These are phyloP conservation scores for Aspergillus felis DNA, from an alignment of 2,329 filamentous ascomycete species.

Conservation along the genomic window DNA sequence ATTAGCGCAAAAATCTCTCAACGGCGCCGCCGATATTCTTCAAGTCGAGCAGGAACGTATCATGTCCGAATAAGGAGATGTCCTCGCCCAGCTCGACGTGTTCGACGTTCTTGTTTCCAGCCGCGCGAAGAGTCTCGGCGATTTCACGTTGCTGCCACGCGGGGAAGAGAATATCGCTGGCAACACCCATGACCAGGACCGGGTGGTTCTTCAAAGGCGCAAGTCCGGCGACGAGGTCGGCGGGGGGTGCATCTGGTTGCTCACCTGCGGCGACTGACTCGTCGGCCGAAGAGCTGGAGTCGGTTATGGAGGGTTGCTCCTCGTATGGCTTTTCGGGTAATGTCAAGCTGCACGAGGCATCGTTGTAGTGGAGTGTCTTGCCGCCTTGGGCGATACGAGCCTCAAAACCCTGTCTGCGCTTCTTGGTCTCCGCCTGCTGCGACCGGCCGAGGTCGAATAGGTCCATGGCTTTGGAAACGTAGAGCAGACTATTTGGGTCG, in stretches of 20 bases:
- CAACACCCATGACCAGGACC: constrained; percentile 86
- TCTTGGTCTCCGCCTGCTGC: constrained; percentile 61
- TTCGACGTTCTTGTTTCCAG: constrained; percentile 75
- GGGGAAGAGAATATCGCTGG: constrained; percentile 93
- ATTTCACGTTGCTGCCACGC: constrained; percentile 98
- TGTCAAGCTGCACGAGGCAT: constrained; percentile 69
- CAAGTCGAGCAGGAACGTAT: constrained; percentile 90
- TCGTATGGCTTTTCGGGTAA: constrained; percentile 81
- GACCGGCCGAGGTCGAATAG: constrained; percentile 82
- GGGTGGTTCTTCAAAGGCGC: constrained; percentile 69
- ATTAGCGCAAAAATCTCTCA: constrained; percentile 68
- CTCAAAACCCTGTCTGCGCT: constrained; percentile 60
- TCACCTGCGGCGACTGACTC: constrained; percentile 20
- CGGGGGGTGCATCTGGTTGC: constrained; percentile 54
- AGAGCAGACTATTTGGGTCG: constrained; percentile 90
- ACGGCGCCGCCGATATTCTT: constrained; percentile 86
- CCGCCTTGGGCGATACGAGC: constrained; percentile 53
- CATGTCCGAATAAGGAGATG: constrained; percentile 90
- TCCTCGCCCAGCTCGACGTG: constrained; percentile 93
- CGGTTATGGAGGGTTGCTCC: constrained; percentile 65
- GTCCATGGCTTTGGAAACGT: constrained; percentile 98
- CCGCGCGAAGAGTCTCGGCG: constrained; percentile 71
- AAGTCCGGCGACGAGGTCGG: constrained; percentile 76
- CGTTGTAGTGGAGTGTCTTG: constrained; percentile 27
- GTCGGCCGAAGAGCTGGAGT: constrained; percentile 31